Conservation (phyloP, 176 grass and related monocot genomes). For the Bromus sterilis region DNA sequence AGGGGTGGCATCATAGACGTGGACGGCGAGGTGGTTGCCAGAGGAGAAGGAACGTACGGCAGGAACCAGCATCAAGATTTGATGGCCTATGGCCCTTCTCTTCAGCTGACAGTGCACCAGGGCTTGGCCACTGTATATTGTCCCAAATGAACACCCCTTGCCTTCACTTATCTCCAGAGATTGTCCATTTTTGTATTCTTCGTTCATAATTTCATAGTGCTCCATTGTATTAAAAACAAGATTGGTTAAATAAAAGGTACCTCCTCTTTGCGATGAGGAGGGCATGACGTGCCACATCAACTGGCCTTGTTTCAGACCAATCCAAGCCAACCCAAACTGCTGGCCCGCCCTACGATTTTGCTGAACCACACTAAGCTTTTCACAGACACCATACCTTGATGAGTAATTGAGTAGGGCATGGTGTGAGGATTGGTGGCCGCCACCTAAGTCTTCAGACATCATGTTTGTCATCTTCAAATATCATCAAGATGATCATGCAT, state of each 20-base stretch:
- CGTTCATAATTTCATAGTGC: neutral
- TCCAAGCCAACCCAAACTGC: neutral
- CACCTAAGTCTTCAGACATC: too few relatives aligned
- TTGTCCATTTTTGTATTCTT: neutral
- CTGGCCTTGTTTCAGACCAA: neutral
- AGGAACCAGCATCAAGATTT: conserved; percentile 18
- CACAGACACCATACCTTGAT: too few relatives aligned
- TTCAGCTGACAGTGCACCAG: conserved; percentile 57
- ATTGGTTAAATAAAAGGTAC: neutral
- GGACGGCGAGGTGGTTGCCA: conserved; percentile 80
- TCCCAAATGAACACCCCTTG: conserved; percentile 14
- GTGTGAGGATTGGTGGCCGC: too few relatives aligned
- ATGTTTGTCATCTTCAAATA: neutral
- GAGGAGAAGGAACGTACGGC: conserved; percentile 25
- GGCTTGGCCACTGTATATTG: conserved; percentile 60
- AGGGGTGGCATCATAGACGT: conserved; percentile 68
- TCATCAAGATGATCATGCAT: neutral
- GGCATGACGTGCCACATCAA: neutral
- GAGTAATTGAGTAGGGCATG: too few relatives aligned
- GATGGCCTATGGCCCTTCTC: conserved; percentile 59
- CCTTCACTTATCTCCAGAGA: neutral
- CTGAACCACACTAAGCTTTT: too few relatives aligned
- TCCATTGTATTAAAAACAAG: neutral
- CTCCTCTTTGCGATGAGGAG: neutral
- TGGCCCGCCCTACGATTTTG: neutral